phyloP scores from a whole-genome alignment of 2,329 filamentous ascomycete genomes.

The Pseudopyrenochaeta lycopersici region DNA sequence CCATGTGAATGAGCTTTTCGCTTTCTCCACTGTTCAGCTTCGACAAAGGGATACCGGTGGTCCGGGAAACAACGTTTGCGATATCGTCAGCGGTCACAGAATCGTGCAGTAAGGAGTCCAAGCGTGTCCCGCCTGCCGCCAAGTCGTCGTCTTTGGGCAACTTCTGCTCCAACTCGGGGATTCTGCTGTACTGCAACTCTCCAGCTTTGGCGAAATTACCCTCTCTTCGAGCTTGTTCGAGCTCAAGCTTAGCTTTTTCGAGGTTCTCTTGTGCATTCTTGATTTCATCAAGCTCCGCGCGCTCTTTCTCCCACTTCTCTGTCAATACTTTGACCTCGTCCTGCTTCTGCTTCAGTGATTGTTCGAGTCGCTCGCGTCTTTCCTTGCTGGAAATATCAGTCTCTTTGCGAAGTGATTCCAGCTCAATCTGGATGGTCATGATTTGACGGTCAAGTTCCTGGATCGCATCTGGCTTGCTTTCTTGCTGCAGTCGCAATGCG shows the following conservation, averaged over 20 bases:
- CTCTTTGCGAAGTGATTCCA: conserved; percentile 93
- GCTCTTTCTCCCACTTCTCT: conserved; percentile 89
- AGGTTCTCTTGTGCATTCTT: conserved; percentile 90
- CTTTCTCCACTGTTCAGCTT: conserved; percentile 94
- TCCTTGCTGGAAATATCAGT: conserved; percentile 90
- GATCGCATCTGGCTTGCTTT: conserved; percentile 95
- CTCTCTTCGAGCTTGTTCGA: conserved; percentile 86
- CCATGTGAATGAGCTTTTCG: conserved; percentile 95
- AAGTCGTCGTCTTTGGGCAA: conserved; percentile 75
- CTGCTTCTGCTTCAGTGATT: conserved; percentile 77
- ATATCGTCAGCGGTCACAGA: conserved; percentile 97
- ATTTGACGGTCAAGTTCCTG: conserved; percentile 92
- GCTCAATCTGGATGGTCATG: conserved; percentile 96
- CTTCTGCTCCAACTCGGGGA: conserved; percentile 81
- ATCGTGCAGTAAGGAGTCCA: conserved; percentile 81
- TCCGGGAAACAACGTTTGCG: conserved; percentile 85
- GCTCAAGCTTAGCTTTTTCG: conserved; percentile 82
- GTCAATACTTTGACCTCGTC: conserved; percentile 79
- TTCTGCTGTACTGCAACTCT: conserved; percentile 87
- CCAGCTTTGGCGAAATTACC: conserved; percentile 92
- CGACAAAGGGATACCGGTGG: conserved; percentile 90
- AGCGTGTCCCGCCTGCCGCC: conserved; percentile 30
- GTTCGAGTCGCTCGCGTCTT: conserved; percentile 84
- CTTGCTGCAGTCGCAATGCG: conserved; percentile 88
- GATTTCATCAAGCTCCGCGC: conserved; percentile 82